Conservation (phyloP, 2,329 filamentous ascomycete species). For the Proliferodiscus dingleyae region DNA sequence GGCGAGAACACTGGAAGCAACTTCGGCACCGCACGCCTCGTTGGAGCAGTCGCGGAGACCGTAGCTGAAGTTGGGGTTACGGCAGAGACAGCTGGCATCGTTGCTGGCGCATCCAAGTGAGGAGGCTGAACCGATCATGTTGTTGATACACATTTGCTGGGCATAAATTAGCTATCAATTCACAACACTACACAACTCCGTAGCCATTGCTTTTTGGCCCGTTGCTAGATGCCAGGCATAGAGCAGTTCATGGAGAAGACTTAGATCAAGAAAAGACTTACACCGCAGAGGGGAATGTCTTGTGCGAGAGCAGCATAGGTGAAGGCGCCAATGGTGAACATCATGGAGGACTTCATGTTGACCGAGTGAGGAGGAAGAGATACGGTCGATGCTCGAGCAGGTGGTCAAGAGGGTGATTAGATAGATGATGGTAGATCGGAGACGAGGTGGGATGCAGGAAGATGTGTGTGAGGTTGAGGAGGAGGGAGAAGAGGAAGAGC, state of each 20-base stretch:
- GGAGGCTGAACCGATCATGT: slow-evolving; percentile 40
- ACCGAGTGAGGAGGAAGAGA: slow-evolving; percentile 2
- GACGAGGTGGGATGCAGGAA: too few species aligned
- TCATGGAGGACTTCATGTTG: slow-evolving; percentile 30
- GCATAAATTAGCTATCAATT: slow-evolving; percentile 15
- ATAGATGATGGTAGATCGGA: too few species aligned
- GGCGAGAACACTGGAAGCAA: slow-evolving; percentile 25
- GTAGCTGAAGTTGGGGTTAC: slow-evolving; percentile 39
- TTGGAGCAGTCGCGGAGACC: slow-evolving; percentile 44
- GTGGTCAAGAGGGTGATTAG: neutral
- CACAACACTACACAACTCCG: neutral
- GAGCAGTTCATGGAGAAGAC: too few species aligned
- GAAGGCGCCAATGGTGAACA: slow-evolving; percentile 25
- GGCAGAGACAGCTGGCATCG: slow-evolving; percentile 41
- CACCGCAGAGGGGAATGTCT: slow-evolving; percentile 29
- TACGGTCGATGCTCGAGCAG: neutral
- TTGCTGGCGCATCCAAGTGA: slow-evolving; percentile 35
- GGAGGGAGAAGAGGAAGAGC: too few species aligned
- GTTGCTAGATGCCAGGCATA: neutral
- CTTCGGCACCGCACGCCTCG: slow-evolving; percentile 35
- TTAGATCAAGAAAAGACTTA: slow-evolving; percentile 22
- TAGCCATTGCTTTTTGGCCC: neutral
- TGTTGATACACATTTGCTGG: slow-evolving; percentile 38
- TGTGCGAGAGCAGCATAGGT: slow-evolving; percentile 24
- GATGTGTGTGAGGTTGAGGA: too few species aligned